phyloP scores from a whole-genome alignment of 1,284 basidiomycete species.

The Irpex sp. region DNA sequence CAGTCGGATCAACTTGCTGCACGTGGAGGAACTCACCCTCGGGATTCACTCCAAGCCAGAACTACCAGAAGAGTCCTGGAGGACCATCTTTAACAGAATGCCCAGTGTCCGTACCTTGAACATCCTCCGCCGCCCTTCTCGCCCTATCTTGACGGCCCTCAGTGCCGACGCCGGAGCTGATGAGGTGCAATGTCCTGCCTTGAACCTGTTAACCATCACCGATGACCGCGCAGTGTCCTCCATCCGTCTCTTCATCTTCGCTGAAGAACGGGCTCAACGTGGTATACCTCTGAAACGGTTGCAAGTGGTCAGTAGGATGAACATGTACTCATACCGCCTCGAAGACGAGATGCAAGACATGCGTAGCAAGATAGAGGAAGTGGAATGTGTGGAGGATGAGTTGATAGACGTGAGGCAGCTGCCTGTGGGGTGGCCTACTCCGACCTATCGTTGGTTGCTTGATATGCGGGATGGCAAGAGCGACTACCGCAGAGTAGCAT shows the following conservation, averaged over 20 bases:
- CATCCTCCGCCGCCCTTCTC: constrained; percentile 10
- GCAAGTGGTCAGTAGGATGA: background rate
- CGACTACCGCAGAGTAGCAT: background rate
- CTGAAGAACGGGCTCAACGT: constrained; percentile 4
- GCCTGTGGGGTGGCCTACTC: constrained; percentile 11
- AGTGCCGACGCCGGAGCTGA: background rate
- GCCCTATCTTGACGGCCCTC: constrained; percentile 8
- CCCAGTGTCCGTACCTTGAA: constrained; percentile 7
- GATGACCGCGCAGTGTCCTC: constrained; percentile 11
- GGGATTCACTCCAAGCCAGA: constrained; percentile 12
- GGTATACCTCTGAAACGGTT: constrained; percentile 4
- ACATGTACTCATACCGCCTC: constrained; percentile 1
- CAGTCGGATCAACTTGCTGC: constrained; percentile 7
- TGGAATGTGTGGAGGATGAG: constrained; percentile 7
- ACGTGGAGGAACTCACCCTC: constrained; percentile 11
- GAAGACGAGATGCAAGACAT: constrained; percentile 10
- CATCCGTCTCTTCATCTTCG: constrained; percentile 10
- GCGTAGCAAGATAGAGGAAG: background rate
- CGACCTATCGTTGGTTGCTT: constrained; percentile 8
- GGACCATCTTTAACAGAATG: constrained; percentile 5
- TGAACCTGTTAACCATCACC: constrained; percentile 6
- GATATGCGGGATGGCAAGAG: background rate
- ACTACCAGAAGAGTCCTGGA: constrained; percentile 8
- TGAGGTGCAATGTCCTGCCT: constrained; percentile 6
- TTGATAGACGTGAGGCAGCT: background rate